Base-by-base conservation (phyloP, 129 eudicot genomes). In the Tagetes erecta region DNA sequence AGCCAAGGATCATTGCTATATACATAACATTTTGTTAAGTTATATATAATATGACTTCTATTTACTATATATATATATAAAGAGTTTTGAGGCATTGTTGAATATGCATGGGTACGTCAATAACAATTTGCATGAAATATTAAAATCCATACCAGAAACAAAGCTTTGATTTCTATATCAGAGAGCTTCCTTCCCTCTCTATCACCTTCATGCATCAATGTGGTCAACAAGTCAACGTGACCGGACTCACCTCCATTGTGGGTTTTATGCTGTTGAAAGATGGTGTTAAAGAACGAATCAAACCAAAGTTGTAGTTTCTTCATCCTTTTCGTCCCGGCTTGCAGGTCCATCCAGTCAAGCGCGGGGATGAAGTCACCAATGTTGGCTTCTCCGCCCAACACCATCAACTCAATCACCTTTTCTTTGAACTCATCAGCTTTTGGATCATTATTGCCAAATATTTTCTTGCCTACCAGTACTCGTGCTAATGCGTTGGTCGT, bases 341-440 rank as follows among this genome's bases (percentile, higher is more conserved):
- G 98, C 68, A 92, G 36, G 57, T 92, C 98, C 0, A 89, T 70
- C 73, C 83, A 33, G 27, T 89, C 96, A 6, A 92, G 89, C 13
- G 80, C 65, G 5, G 96, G 98, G 33, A 92, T 87, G 70, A 89
- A 92, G 56, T 92, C 98, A 0, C 96, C 96, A 8, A 92, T 51
- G 87, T 92, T 89, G 74, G 89, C 89, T 12, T 80, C 98, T 8
- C 96, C 98, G 6, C 90, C 95, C 36, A 89, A 64, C 12, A 62
- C 87, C 96, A 87, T 92, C 42, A 89, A 20, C 84, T 92, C 96
- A 78, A 86, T 87, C 75, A 92, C 96, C 98, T 89, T 92, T 5
- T 73, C 76, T 70, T 89, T 92, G 79, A 92, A 92, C 73, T 89
- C 98, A 45, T 86, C 86, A 8, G 98, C 87, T 69, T 86, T 82